Conservation (phyloP, 441 rosid genomes). For the Manihot esculenta region DNA sequence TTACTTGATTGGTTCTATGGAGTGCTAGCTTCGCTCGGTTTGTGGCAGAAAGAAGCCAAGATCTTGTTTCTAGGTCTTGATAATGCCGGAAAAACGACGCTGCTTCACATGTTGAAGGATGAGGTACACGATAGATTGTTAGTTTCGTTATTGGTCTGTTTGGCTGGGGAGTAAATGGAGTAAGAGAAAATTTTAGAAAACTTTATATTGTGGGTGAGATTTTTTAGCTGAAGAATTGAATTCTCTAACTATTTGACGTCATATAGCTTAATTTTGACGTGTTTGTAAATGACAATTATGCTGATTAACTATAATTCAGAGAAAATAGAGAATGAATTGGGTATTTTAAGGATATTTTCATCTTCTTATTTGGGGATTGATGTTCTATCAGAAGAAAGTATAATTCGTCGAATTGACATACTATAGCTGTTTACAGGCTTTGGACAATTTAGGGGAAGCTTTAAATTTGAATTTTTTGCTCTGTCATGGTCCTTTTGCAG, state of each 20-base stretch:
- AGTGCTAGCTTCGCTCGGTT: slow-evolving; percentile 67
- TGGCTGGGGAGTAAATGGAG: slow-evolving; percentile 5
- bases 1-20: slow-evolving; percentile 81
- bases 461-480: neutral
- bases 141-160: neutral
- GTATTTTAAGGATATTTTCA: too few relatives aligned
- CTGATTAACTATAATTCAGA: neutral
- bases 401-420: too few relatives aligned
- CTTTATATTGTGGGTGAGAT: neutral
- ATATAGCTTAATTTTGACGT: neutral
- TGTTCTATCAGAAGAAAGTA: too few relatives aligned
- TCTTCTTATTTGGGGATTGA: too few relatives aligned
- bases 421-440: neutral
- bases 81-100: slow-evolving; percentile 82
- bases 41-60: slow-evolving; percentile 88
- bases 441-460: neutral
- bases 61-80: slow-evolving; percentile 83
- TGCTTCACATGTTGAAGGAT: slow-evolving; percentile 85
- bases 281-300: neutral
- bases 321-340: neutral
- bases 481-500: slow-evolving; percentile 34
- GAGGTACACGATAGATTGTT: slow-evolving; percentile 38
- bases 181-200: neutral
- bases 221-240: neutral
- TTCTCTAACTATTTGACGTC: neutral